Conservation (phyloP, 352 stramenopile species). For the Phytophthora macrochlamydospora region DNA sequence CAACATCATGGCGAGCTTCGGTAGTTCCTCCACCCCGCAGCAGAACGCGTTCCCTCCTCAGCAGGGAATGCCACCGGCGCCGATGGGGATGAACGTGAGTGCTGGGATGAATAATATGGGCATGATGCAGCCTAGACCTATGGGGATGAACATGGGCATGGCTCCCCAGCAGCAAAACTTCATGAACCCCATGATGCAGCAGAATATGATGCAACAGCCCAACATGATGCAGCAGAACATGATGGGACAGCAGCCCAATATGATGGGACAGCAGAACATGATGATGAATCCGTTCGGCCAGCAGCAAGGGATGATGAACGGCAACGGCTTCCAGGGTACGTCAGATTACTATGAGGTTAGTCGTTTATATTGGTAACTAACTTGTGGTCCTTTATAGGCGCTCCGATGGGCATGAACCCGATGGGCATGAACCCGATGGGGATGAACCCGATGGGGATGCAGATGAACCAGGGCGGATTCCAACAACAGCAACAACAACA, state of each 20-base stretch:
- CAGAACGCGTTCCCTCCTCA: constrained; percentile 47
- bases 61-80: constrained; percentile 47
- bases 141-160: constrained; percentile 39
- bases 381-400: not conserved
- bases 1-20: constrained; percentile 90
- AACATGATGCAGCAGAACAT: constrained; percentile 40
- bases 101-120: constrained; percentile 36
- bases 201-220: constrained; percentile 11
- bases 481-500: constrained; percentile 48
- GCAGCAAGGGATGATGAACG: constrained; percentile 60
- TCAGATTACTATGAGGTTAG: not conserved
- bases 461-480: constrained; percentile 69
- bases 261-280: constrained; percentile 13
- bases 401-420: constrained; percentile 62
- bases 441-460: constrained; percentile 58
- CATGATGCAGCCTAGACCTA: constrained; percentile 32
- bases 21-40: constrained; percentile 28
- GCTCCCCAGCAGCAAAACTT: constrained; percentile 28
- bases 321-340: constrained; percentile 61
- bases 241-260: constrained; percentile 42
- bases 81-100: constrained; percentile 54
- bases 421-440: constrained; percentile 60
- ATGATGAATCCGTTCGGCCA: constrained; percentile 41
- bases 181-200: constrained; percentile 54
- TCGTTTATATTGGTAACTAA: not conserved